Percentiles rank a stretch among this genome's conserved stretches.
Conservation (phyloP, 2,329 filamentous ascomycete genomes). For the Fusarium duplospermum region DNA sequence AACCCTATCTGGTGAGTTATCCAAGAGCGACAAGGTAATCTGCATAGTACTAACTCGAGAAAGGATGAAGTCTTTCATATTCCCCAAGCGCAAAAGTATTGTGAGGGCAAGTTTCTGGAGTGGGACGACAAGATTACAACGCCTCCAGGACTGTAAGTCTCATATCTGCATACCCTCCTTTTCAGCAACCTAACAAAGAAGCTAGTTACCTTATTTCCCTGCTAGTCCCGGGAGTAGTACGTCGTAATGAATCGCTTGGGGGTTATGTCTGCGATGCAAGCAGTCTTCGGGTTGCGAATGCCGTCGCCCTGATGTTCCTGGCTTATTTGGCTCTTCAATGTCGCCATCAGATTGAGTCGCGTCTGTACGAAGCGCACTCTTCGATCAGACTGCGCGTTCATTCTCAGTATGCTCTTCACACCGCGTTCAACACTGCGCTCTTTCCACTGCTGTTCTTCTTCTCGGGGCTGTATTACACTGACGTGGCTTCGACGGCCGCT, state of each 20-base stretch:
- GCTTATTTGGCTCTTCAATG: conserved; percentile 62
- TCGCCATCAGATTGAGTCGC: conserved; percentile 63
- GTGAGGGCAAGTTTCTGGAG: conserved; percentile 74
- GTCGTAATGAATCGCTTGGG: conserved; percentile 9
- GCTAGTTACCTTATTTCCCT: conserved; percentile 60
- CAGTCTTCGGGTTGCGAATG: conserved; percentile 63
- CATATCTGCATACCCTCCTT: neutral
- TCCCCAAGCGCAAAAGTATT: conserved; percentile 91
- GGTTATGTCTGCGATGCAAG: conserved; percentile 42
- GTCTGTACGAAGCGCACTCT: conserved; percentile 47
- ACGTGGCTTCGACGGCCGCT: conserved; percentile 82
- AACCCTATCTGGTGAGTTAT: conserved; percentile 65
- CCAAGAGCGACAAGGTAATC: too few relatives aligned
- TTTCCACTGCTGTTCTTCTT: conserved; percentile 98
- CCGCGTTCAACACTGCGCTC: conserved; percentile 81
- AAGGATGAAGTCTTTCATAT: conserved; percentile 92
- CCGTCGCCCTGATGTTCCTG: conserved; percentile 53
- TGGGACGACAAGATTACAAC: conserved; percentile 99
- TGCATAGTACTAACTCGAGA: conserved; percentile 21
- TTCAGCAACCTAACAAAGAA: conserved; percentile 9
- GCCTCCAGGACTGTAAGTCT: conserved; percentile 81
- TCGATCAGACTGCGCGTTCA: conserved; percentile 33
- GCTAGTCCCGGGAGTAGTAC: conserved; percentile 40
- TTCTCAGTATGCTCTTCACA: conserved; percentile 64
- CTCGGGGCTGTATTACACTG: conserved; percentile 93